A percentile compares a stretch with the other conserved stretches of the same genome.
These are phyloP conservation scores for Calonectria montana DNA, from an alignment of 2,329 filamentous ascomycete species.

Conservation along the genomic window DNA sequence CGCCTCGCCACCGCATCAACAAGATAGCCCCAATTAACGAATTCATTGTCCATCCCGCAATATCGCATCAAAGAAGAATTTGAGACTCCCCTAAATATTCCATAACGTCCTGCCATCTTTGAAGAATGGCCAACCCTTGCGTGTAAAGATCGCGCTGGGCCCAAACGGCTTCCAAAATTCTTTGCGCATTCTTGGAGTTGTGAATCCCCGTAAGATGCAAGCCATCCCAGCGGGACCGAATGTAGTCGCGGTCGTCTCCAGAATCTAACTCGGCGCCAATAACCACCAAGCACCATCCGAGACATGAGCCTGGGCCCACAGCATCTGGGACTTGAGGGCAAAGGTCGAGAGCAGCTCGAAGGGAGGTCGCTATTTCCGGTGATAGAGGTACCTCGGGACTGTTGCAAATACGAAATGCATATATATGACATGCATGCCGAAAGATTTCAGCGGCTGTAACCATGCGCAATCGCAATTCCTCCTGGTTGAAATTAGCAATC, in stretches of 20 bases:
- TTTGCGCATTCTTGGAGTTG: not conserved
- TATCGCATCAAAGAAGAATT: not conserved
- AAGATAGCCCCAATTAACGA: not conserved
- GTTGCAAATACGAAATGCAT: not conserved
- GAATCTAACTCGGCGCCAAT: not conserved
- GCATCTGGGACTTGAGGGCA: not conserved
- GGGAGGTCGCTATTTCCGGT: not conserved
- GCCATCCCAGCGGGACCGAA: not conserved
- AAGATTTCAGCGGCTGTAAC: not conserved
- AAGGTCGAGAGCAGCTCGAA: not conserved
- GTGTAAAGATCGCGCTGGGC: not conserved
- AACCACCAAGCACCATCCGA: not conserved
- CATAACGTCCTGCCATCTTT: not conserved
- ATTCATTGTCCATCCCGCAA: not conserved
- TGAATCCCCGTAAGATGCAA: not conserved
- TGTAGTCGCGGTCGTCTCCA: not conserved
- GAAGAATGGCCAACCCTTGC: not conserved
- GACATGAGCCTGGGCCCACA: not conserved
- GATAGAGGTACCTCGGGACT: not conserved
- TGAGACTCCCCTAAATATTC: not conserved
- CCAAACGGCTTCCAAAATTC: not conserved
- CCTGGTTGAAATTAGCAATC: not conserved
- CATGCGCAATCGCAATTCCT: not conserved
- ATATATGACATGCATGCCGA: not conserved
- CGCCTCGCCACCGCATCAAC: not conserved